Evolutionary conservation across 2,329 filamentous ascomycete genomes (phyloP).

Genomic region (Nemania serpens): DNA sequence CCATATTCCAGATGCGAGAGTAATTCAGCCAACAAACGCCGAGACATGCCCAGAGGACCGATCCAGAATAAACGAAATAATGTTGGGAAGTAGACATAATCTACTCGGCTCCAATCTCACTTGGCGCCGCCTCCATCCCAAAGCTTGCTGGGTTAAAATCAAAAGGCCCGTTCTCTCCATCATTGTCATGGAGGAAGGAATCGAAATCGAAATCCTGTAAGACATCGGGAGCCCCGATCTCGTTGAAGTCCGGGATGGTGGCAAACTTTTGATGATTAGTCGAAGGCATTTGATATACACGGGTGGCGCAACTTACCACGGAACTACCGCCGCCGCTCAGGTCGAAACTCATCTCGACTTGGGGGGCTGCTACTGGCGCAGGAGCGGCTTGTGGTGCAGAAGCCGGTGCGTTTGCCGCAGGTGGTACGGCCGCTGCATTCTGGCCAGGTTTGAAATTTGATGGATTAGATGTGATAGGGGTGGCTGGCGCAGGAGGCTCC

Average conservation of each 20-base stretch:
- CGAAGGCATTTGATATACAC: background rate
- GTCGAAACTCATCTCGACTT: conserved; percentile 52
- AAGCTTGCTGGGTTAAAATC: conserved; percentile 59
- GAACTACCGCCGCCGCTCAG: conserved; percentile 48
- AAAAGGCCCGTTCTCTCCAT: conserved; percentile 54
- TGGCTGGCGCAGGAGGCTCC: conserved; percentile 64
- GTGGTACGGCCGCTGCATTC: conserved; percentile 45
- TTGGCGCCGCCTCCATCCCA: conserved; percentile 54
- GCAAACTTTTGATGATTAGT: conserved; percentile 45
- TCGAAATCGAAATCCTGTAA: conserved; percentile 72
- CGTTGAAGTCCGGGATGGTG: conserved; percentile 55
- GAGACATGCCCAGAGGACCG: conserved; percentile 37
- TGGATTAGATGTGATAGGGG: conserved; percentile 64
- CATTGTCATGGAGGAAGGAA: conserved; percentile 66
- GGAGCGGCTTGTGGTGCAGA: conserved; percentile 49
- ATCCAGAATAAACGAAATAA: conserved; percentile 25
- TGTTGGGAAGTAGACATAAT: conserved; percentile 7
- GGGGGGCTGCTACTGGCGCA: conserved; percentile 51
- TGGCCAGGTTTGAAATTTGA: conserved; percentile 52
- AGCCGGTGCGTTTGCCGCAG: conserved; percentile 50
- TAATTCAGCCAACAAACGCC: conserved; percentile 41
- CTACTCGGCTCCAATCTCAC: conserved; percentile 64
- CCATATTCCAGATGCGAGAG: conserved; percentile 40
- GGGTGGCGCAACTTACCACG: conserved; percentile 48
- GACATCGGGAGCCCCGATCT: conserved; percentile 58